phyloP scores from a whole-genome alignment of 176 grass and related monocot species.

The Oryza glumipatula region DNA sequence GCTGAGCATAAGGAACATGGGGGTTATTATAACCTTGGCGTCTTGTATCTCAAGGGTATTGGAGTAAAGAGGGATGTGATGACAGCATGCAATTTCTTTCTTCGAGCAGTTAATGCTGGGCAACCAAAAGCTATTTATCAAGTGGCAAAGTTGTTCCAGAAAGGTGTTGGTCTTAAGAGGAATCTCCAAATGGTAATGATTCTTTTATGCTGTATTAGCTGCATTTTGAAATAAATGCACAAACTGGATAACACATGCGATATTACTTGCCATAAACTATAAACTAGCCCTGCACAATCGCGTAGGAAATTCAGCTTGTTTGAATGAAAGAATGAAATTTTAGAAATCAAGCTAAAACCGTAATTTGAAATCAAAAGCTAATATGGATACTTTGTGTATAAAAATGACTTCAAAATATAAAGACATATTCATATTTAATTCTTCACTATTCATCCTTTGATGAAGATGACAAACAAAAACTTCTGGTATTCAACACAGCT shows the following conservation, averaged over 20 bases:
- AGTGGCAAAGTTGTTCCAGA: constrained; percentile 95
- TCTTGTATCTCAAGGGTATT: constrained; percentile 91
- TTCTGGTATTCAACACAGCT: constrained; percentile 8
- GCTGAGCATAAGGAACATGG: constrained; percentile 79
- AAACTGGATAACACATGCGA: background rate
- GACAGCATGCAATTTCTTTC: constrained; percentile 65
- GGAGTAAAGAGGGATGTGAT: constrained; percentile 89
- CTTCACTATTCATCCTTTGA: background rate
- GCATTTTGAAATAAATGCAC: background rate
- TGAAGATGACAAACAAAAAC: background rate
- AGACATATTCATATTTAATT: background rate
- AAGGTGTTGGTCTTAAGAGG: constrained; percentile 89
- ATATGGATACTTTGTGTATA: background rate
- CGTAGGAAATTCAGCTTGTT: background rate
- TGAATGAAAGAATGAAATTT: background rate
- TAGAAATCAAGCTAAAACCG: background rate
- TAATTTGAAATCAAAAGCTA: background rate
- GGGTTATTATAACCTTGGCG: constrained; percentile 97
- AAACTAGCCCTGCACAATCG: background rate
- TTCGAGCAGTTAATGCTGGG: constrained; percentile 82
- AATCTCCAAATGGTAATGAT: constrained; percentile 90
- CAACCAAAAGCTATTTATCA: constrained; percentile 99
- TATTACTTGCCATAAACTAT: background rate
- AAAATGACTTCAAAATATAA: background rate
- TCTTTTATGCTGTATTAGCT: background rate